Percentiles rank a stretch among this genome's conserved stretches.
Evolutionary conservation across 163 green algal species (phyloP).

Genomic region (Botryococcus braunii): DNA sequence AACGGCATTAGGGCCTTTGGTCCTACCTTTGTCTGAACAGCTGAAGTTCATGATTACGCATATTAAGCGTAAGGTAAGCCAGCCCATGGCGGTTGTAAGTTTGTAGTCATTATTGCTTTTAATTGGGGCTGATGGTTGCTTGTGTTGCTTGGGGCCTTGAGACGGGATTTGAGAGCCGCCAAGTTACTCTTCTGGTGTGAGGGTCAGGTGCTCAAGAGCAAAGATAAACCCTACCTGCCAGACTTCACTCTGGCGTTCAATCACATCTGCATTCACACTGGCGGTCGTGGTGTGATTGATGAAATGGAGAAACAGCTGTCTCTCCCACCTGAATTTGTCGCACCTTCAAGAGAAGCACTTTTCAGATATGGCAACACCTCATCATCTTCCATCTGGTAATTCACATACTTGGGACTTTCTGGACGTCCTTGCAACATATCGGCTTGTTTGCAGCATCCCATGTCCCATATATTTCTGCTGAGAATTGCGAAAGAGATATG

Average conservation of each 20-base stretch:
- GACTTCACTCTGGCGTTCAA: constrained; percentile 96
- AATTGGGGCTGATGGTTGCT: neutral
- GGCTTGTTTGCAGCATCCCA: too few relatives aligned
- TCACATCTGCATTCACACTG: constrained; percentile 97
- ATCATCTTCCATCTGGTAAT: constrained; percentile 80
- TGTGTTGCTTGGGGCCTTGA: constrained; percentile 1
- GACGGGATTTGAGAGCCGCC: neutral
- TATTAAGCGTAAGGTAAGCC: constrained; percentile 56
- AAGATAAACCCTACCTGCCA: constrained; percentile 80
- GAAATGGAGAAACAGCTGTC: constrained; percentile 92
- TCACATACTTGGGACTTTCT: neutral
- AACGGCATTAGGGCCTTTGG: constrained; percentile 86
- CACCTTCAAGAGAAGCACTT: constrained; percentile 73
- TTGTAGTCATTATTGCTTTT: neutral
- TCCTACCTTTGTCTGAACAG: constrained; percentile 77
- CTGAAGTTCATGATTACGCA: constrained; percentile 88
- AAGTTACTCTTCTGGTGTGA: too few relatives aligned
- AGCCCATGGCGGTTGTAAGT: neutral
- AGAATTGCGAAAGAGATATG: too few relatives aligned
- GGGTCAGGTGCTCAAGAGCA: constrained; percentile 3
- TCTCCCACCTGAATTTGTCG: constrained; percentile 48
- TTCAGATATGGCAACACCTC: constrained; percentile 89
- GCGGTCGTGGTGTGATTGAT: constrained; percentile 80
- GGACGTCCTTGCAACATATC: too few relatives aligned
- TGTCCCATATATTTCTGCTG: too few relatives aligned